Percentiles rank a stretch among this genome's conserved stretches.
Conservation (phyloP, 371 early-diverging fungal species). For the Mortierella sp. region DNA sequence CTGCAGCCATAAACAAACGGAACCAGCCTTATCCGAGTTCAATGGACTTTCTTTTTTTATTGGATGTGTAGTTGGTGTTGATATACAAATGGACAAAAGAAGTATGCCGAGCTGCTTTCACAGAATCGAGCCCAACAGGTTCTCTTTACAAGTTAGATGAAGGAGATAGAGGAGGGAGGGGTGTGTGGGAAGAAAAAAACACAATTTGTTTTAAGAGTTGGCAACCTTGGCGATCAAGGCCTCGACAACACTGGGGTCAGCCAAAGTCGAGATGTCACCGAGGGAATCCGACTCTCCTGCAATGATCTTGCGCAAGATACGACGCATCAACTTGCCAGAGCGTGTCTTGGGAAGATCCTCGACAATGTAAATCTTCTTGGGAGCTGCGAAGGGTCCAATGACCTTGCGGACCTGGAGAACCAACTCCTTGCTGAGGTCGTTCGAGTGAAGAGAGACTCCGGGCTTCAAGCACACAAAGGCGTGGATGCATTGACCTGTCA, state of each 20-base stretch:
- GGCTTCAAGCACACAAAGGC: conserved; percentile 80
- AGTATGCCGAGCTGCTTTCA: too few species aligned
- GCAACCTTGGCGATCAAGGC: conserved; percentile 48
- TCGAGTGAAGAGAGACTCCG: conserved; percentile 58
- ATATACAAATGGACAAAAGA: too few species aligned
- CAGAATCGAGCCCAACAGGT: too few species aligned
- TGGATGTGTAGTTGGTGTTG: too few species aligned
- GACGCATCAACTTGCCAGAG: conserved; percentile 96
- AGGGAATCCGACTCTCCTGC: conserved; percentile 84
- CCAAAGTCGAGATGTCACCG: conserved; percentile 90
- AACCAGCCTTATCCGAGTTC: too few species aligned
- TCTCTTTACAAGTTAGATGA: too few species aligned
- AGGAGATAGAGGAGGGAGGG: conserved; percentile 6
- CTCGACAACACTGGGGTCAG: conserved; percentile 74
- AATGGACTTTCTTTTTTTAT: too few species aligned
- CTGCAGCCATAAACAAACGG: too few species aligned
- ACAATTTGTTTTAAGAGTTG: too few species aligned
- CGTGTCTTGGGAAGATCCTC: conserved; percentile 97
- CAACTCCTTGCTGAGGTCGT: conserved; percentile 73
- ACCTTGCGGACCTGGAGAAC: conserved; percentile 83
- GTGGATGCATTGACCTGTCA: conserved; percentile 91
- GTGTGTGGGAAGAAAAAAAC: too few species aligned
- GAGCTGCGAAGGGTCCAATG: conserved; percentile 97
- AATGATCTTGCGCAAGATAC: conserved; percentile 94
- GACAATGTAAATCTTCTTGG: conserved; percentile 86